Evolutionary conservation across 2,329 filamentous ascomycete species (phyloP).

Genomic region (Scedosporium apiospermum): DNA sequence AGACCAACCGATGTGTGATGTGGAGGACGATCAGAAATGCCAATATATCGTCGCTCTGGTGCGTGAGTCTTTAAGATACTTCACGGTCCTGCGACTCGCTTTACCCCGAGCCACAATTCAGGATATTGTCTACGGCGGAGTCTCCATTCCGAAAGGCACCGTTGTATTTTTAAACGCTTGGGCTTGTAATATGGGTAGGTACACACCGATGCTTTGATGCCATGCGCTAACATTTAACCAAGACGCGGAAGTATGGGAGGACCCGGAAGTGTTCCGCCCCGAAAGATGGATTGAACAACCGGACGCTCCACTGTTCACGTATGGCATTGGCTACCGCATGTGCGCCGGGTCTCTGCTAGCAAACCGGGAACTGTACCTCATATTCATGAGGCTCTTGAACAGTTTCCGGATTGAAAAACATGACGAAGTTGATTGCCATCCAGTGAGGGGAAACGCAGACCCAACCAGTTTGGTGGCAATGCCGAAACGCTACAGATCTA

Average conservation of each 20-base stretch:
- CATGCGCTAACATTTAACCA: neutral
- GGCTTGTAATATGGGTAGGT: too few species aligned
- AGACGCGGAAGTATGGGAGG: constrained; percentile 46
- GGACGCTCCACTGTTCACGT: constrained; percentile 55
- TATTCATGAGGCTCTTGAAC: constrained; percentile 52
- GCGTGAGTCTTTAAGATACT: constrained; percentile 52
- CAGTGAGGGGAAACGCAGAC: constrained; percentile 48
- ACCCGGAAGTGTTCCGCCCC: constrained; percentile 45
- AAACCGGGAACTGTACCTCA: constrained; percentile 55
- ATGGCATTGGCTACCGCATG: constrained; percentile 59
- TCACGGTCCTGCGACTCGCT: constrained; percentile 39
- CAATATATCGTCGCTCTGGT: constrained; percentile 54
- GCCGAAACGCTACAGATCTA: constrained; percentile 46
- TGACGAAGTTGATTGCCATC: constrained; percentile 47
- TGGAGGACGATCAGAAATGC: constrained; percentile 54
- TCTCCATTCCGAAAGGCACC: too few species aligned
- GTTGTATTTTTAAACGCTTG: too few species aligned
- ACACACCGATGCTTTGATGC: too few species aligned
- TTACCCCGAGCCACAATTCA: too few species aligned
- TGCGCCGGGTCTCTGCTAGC: constrained; percentile 54
- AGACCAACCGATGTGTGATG: constrained; percentile 47
- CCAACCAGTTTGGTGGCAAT: constrained; percentile 54
- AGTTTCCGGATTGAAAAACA: constrained; percentile 41
- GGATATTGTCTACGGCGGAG: too few species aligned
- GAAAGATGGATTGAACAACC: constrained; percentile 51